These are phyloP conservation scores for Yamadazyma olivae DNA, from an alignment of 805 yeast genomes.

Conservation along the genomic window DNA sequence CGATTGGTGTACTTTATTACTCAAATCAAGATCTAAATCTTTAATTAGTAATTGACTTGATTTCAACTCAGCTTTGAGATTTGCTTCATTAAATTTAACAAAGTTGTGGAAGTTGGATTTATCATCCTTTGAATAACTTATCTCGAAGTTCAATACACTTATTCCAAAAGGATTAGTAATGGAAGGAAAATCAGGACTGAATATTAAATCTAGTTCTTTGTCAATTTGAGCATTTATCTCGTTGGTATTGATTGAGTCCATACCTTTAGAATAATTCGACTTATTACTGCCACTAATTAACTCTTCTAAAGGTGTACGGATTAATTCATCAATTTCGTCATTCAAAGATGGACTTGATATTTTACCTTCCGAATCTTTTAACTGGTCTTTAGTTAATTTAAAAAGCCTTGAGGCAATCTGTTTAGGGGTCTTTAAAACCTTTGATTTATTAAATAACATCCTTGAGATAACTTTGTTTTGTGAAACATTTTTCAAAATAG, in stretches of 20 bases:
- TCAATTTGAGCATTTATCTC: conserved; percentile 23
- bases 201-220: conserved; percentile 26
- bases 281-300: conserved; percentile 14
- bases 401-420: conserved; percentile 34
- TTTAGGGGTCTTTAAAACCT: conserved; percentile 32
- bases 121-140: conserved; percentile 5
- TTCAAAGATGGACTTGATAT: conserved; percentile 10
- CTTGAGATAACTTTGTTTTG: conserved; percentile 40
- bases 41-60: conserved; percentile 1
- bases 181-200: conserved; percentile 20
- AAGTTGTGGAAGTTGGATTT: conserved; percentile 8
- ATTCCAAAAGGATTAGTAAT: conserved; percentile 1
- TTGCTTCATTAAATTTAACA: conserved; percentile 1
- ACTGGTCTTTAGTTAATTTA: conserved; percentile 19
- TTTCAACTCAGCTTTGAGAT: conserved; percentile 1
- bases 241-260: conserved; percentile 20
- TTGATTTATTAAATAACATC: conserved; percentile 36
- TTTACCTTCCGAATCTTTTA: background rate
- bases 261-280: background rate
- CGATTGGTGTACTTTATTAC: conserved; percentile 3
- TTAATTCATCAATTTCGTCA: conserved; percentile 25
- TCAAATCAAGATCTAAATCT: background rate
- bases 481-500: conserved; percentile 28
- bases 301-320: conserved; percentile 26
- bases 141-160: conserved; percentile 6